These are phyloP conservation scores for Ophiostoma quercus DNA, from an alignment of 2,329 filamentous ascomycete species.

Conservation along the genomic window DNA sequence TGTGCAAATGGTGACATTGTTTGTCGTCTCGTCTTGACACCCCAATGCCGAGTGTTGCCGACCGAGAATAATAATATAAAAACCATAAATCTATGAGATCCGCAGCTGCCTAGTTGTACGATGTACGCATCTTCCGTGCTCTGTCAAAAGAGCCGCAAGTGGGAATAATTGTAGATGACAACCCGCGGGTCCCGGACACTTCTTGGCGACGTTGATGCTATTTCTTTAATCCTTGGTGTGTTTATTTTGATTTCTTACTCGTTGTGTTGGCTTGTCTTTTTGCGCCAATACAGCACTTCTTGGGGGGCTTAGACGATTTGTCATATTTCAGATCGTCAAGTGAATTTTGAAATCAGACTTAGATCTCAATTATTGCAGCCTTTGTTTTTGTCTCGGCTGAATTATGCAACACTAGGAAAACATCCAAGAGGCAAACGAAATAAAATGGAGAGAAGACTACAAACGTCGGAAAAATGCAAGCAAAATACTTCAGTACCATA, in stretches of 20 bases:
- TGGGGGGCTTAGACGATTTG: too few species aligned
- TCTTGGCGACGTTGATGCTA: not conserved
- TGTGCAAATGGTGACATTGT: not conserved
- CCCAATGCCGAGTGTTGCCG: not conserved
- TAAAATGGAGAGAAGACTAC: not conserved
- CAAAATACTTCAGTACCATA: not conserved
- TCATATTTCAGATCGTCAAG: not conserved
- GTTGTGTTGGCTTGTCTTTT: too few species aligned
- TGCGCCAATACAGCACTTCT: too few species aligned
- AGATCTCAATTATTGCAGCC: not conserved
- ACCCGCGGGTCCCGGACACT: not conserved
- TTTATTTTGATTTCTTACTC: too few species aligned
- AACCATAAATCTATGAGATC: not conserved
- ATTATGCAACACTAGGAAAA: not conserved
- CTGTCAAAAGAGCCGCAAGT: not conserved
- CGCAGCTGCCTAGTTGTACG: not conserved
- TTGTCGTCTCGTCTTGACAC: not conserved
- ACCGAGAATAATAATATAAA: too few species aligned
- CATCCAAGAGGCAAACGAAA: not conserved
- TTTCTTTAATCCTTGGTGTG: too few species aligned
- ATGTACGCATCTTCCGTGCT: not conserved
- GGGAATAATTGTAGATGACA: not conserved
- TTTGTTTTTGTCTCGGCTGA: not conserved
- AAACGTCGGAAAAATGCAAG: not conserved
- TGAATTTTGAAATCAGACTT: not conserved